Evolutionary conservation across 169 alveolate species (phyloP).

Genomic region (Plasmodium berghei): DNA sequence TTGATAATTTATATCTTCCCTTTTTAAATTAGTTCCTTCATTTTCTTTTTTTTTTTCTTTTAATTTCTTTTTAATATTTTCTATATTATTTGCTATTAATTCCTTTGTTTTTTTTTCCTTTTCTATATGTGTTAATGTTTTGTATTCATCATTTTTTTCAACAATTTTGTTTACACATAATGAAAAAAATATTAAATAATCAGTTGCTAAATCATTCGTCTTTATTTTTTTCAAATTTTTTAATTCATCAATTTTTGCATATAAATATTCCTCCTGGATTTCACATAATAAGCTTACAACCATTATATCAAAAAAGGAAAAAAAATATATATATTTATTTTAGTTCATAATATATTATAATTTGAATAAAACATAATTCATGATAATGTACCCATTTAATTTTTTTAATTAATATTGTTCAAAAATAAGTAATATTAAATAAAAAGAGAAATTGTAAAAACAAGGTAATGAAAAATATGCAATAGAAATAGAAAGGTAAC

Average conservation of each 20-base stretch:
- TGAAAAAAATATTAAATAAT: constrained; percentile 40
- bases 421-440: too few species aligned
- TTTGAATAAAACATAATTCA: too few species aligned
- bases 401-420: too few species aligned
- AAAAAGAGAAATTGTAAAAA: too few species aligned
- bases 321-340: background rate
- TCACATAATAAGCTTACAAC: background rate
- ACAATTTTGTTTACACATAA: constrained; percentile 43
- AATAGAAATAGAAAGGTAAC: too few species aligned
- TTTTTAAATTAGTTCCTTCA: constrained; percentile 5
- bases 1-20: background rate
- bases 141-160: constrained; percentile 56
- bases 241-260: constrained; percentile 13
- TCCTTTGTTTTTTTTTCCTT: constrained; percentile 47
- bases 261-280: constrained; percentile 10
- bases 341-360: too few species aligned
- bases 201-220: constrained; percentile 28
- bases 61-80: constrained; percentile 33
- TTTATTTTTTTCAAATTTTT: constrained; percentile 34
- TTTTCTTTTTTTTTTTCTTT: constrained; percentile 27
- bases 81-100: constrained; percentile 43
- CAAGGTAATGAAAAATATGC: too few species aligned
- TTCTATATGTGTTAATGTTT: constrained; percentile 12
- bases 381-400: too few species aligned
- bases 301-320: background rate